Evolutionary conservation across 2,329 filamentous ascomycete genomes (phyloP).

Genomic region (Phyllosticta citrichinensis): DNA sequence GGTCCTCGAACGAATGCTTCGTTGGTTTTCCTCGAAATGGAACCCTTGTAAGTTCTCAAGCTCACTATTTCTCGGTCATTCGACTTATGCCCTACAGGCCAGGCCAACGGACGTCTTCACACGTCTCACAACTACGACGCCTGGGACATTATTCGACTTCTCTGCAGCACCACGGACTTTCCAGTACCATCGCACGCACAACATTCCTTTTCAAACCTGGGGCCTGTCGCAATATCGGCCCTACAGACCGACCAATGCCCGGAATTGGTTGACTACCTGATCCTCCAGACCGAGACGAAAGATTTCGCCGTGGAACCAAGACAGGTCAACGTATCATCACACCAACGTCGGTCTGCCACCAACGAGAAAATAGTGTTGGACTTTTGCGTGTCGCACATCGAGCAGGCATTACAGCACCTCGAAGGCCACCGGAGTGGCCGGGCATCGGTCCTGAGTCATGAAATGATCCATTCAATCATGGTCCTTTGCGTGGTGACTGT

Average conservation of each 20-base stretch:
- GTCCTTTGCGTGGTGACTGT: constrained; percentile 38
- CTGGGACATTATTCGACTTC: constrained; percentile 54
- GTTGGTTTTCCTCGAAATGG: constrained; percentile 79
- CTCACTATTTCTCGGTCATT: neutral
- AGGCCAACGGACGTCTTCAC: constrained; percentile 24
- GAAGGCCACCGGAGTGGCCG: constrained; percentile 31
- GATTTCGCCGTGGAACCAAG: neutral
- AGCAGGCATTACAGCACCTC: constrained; percentile 36
- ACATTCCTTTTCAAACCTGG: constrained; percentile 27
- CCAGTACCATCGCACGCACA: constrained; percentile 17
- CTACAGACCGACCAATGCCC: constrained; percentile 30
- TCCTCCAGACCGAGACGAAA: constrained; percentile 21
- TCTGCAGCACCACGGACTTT: constrained; percentile 60
- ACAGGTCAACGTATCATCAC: neutral
- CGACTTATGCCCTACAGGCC: neutral
- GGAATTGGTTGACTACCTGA: constrained; percentile 39
- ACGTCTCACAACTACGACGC: constrained; percentile 55
- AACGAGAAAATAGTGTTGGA: constrained; percentile 29
- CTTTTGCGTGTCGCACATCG: constrained; percentile 35
- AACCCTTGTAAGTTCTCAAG: constrained; percentile 53
- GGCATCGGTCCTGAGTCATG: constrained; percentile 36
- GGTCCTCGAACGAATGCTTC: constrained; percentile 61
- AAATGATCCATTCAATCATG: constrained; percentile 40
- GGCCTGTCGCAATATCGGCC: constrained; percentile 35
- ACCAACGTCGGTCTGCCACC: neutral